Evolutionary conservation across 2,329 filamentous ascomycete genomes (phyloP).

Genomic region (Emergomyces orientalis): DNA sequence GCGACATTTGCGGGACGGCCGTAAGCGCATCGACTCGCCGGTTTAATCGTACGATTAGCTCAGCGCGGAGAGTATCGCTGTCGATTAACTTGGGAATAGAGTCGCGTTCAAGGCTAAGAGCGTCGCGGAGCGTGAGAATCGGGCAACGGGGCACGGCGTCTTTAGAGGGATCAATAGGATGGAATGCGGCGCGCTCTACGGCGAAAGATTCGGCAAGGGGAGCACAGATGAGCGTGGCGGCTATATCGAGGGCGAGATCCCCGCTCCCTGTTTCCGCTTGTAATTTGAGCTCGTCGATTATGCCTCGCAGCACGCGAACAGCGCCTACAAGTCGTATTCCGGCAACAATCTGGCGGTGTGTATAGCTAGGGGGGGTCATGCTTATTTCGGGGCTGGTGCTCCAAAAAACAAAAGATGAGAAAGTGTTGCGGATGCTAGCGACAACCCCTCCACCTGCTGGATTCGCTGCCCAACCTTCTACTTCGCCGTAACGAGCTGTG

Average conservation of each 20-base stretch:
- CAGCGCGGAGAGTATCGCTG: constrained; percentile 36
- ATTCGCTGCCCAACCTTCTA: constrained; percentile 45
- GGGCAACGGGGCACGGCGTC: constrained; percentile 26
- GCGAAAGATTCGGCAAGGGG: constrained; percentile 33
- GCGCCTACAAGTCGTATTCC: constrained; percentile 36
- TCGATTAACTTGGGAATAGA: constrained; percentile 34
- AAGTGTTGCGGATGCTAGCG: constrained; percentile 40
- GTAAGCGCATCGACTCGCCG: constrained; percentile 37
- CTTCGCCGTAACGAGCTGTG: constrained; percentile 39
- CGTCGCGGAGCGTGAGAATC: constrained; percentile 35
- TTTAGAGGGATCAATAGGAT: constrained; percentile 27
- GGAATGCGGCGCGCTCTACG: constrained; percentile 29
- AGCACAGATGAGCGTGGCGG: constrained; percentile 35
- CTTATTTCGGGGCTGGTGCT: constrained; percentile 41
- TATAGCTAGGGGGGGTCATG: constrained; percentile 47
- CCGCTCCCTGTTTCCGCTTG: constrained; percentile 33
- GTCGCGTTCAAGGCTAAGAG: constrained; percentile 31
- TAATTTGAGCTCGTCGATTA: constrained; percentile 37
- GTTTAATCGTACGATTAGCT: constrained; percentile 37
- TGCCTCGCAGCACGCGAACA: constrained; percentile 27
- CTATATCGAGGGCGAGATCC: constrained; percentile 38
- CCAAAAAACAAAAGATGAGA: constrained; percentile 48
- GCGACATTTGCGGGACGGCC: constrained; percentile 23
- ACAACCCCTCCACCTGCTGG: constrained; percentile 38
- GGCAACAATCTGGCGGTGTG: constrained; percentile 44